Conservation (phyloP, 2,329 filamentous ascomycete species). For the Ceratocystis diversiconidia region DNA sequence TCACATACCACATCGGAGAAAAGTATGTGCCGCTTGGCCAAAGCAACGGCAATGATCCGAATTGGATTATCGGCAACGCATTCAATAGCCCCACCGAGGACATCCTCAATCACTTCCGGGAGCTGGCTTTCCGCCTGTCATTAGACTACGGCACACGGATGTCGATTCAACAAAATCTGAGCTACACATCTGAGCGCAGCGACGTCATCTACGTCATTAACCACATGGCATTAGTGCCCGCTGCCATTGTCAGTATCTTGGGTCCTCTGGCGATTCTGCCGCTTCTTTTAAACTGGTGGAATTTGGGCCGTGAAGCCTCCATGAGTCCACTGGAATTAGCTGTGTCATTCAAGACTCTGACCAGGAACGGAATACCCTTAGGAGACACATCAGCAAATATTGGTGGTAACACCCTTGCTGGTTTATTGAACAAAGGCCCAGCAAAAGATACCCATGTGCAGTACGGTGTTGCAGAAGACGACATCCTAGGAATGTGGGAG, state of each 20-base stretch:
- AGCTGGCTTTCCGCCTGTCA: not conserved
- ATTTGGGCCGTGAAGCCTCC: not conserved
- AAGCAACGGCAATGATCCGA: not conserved
- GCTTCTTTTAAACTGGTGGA: not conserved
- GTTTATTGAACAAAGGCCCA: not conserved
- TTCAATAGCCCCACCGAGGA: not conserved
- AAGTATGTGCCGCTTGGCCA: not conserved
- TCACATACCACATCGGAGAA: not conserved
- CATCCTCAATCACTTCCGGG: not conserved
- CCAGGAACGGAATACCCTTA: not conserved
- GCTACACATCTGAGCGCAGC: not conserved
- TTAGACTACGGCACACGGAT: not conserved
- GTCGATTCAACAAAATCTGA: not conserved
- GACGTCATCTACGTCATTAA: not conserved
- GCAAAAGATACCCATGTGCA: not conserved
- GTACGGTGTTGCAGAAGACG: not conserved
- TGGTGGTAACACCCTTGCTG: not conserved
- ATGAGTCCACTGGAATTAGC: not conserved
- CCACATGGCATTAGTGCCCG: not conserved
- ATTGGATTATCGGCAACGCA: not conserved
- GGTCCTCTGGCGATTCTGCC: not conserved
- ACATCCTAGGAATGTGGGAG: not conserved
- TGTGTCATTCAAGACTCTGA: not conserved
- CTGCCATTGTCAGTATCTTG: not conserved
- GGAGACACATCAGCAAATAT: not conserved